Evolutionary conservation across 2,329 filamentous ascomycete genomes (phyloP), one percentile per base, ranked within the genome.

Genomic region (Botrytis hyacinthi): DNA sequence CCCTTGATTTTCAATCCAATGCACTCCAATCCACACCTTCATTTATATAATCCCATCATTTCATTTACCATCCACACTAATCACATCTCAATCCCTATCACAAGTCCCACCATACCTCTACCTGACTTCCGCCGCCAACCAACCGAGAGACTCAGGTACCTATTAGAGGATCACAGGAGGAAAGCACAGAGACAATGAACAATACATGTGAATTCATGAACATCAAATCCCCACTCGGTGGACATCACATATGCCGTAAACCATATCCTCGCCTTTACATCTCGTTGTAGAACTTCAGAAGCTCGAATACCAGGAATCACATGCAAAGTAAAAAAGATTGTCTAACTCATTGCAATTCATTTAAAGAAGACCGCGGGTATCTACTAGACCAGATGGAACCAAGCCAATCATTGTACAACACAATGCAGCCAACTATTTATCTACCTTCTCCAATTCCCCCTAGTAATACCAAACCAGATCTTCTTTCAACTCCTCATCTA

Each of bases 401-500:
- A 40, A 32, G 35, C 44, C 29, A 51, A 37, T 20, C 63, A 29
- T 42, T 42, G 37, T 20, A 20, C 9, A 44, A 29, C 3, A 37
- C 61, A 65, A 29, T 46, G n/a, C 9, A 44, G n/a, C 61, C 16
- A 22, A 32, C 32, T 35, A 42, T 68, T 26, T 42, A 68, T 42
- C 16, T 44, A 46, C 16, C 40, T 32, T 32, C 40, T 20, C 40
- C 48, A 57, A 29, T 37, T 32, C 65, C 46, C 65, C 65, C 12
- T 57, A n/a, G n/a, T 29, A 18, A 42, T 54, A 54, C n/a, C 48
- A 32, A 57, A n/a, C 35, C 48, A 42, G 42, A n/a, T 26, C 18
- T 35, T 37, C 32, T 48, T 48, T 67, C 67, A 46, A 60, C 12
- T 60, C 42, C 67, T 57, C 67, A 70, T 35, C 48, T 29, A 70